Evolutionary conservation across 2,329 filamentous ascomycete species (phyloP).

Genomic region (Fusarium torulosum): DNA sequence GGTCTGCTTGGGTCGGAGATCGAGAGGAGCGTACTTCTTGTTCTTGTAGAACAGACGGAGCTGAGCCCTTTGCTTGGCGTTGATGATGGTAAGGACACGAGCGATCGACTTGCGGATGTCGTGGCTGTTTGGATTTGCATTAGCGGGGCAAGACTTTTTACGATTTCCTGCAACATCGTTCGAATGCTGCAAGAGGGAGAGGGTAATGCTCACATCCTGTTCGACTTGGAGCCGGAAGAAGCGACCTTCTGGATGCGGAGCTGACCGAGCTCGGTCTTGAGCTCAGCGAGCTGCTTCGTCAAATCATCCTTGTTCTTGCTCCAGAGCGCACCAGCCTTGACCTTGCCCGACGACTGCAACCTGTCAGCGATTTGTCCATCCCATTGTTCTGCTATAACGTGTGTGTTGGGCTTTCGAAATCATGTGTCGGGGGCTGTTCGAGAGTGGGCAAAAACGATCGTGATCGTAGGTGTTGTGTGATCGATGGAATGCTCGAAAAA

Average conservation of each 20-base stretch:
- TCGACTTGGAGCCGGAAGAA: slow-evolving; percentile 94
- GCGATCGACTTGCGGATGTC: slow-evolving; percentile 99
- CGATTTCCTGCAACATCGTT: slow-evolving; percentile 7
- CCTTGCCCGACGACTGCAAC: slow-evolving; percentile 69
- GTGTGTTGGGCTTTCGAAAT: slow-evolving; percentile 33
- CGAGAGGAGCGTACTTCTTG: slow-evolving; percentile 99
- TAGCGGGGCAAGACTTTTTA: slow-evolving; percentile 31
- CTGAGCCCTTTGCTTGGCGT: slow-evolving; percentile 98
- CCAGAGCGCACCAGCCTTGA: slow-evolving; percentile 98
- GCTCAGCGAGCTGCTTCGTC: slow-evolving; percentile 91
- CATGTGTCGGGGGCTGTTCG: slow-evolving; percentile 22
- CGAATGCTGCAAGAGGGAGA: slow-evolving; percentile 1
- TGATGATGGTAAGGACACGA: slow-evolving; percentile 98
- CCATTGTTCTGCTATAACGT: slow-evolving; percentile 20
- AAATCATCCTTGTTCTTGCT: slow-evolving; percentile 99
- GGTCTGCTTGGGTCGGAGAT: slow-evolving; percentile 98
- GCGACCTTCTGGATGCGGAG: slow-evolving; percentile 99
- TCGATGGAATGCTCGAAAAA: slow-evolving; percentile 41
- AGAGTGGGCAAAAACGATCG: slow-evolving; percentile 37
- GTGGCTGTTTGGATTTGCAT: slow-evolving; percentile 71
- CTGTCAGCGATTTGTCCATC: slow-evolving; percentile 49
- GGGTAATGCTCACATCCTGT: slow-evolving; percentile 82
- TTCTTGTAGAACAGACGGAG: slow-evolving; percentile 99
- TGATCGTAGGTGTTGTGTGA: slow-evolving; percentile 23
- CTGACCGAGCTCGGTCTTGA: slow-evolving; percentile 96